Percentiles rank a stretch among this genome's conserved stretches.
Conservation (phyloP, 1,139 yeast genomes). For the Candida glucosophila region DNA sequence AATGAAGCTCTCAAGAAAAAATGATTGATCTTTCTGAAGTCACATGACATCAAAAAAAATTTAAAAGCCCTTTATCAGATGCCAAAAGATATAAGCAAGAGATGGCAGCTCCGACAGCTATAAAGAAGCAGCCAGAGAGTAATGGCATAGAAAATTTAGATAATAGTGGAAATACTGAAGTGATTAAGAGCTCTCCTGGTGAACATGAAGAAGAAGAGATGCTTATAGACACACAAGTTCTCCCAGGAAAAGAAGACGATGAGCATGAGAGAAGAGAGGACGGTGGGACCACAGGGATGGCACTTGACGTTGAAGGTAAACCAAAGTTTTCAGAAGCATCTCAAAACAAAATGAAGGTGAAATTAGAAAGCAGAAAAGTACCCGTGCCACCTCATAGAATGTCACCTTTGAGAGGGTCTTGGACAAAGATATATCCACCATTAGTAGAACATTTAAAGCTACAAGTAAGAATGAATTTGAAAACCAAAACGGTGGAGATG, state of each 20-base stretch:
- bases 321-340: slow-evolving; percentile 80
- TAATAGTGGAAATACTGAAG: no score
- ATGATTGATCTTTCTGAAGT: no score
- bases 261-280: slow-evolving; percentile 6
- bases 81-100: slow-evolving; percentile 2
- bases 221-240: slow-evolving; percentile 53
- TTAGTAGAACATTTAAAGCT: slow-evolving; percentile 87
- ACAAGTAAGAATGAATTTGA: slow-evolving; percentile 92
- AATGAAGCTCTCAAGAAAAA: no score
- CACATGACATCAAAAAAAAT: no score
- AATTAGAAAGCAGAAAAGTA: slow-evolving; percentile 78
- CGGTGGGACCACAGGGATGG: slow-evolving; percentile 37
- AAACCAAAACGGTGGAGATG: slow-evolving; percentile 76
- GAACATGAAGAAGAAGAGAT: slow-evolving; percentile 64
- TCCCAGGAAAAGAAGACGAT: slow-evolving; percentile 14
- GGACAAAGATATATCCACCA: slow-evolving; percentile 95
- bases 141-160: not conserved
- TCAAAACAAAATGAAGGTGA: slow-evolving; percentile 57
- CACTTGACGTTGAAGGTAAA: slow-evolving; percentile 80
- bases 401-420: slow-evolving; percentile 79
- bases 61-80: no score
- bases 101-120: slow-evolving; percentile 76
- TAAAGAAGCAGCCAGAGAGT: slow-evolving; percentile 18
- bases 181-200: no score
- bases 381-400: slow-evolving; percentile 95